Evolutionary conservation across 2,329 filamentous ascomycete species (phyloP).

Genomic region (Chaetomium strumarium): DNA sequence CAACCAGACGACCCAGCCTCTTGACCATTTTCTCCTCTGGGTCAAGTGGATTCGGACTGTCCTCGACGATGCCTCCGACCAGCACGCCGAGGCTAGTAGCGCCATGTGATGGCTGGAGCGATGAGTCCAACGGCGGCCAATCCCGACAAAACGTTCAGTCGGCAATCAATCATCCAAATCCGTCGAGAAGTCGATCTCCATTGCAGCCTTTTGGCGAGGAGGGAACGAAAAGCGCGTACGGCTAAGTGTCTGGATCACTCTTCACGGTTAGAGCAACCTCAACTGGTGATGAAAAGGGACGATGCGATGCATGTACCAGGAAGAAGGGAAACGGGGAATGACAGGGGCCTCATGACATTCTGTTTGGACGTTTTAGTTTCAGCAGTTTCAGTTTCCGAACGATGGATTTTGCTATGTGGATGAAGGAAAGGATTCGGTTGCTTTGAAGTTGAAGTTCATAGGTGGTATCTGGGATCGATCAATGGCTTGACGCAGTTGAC

Average conservation of each 20-base stretch:
- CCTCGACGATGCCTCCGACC: constrained; percentile 6
- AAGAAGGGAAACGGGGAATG: too few relatives aligned
- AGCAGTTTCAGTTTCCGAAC: background rate
- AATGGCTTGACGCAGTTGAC: background rate
- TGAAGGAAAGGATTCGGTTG: background rate
- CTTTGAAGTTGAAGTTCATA: background rate
- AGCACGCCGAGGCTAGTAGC: background rate
- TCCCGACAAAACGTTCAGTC: too few relatives aligned
- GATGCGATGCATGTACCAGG: too few relatives aligned
- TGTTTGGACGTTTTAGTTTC: background rate
- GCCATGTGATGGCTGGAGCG: background rate
- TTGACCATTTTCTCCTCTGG: constrained; percentile 16
- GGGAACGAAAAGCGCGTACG: background rate
- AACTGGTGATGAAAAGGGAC: too few relatives aligned
- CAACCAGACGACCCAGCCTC: background rate
- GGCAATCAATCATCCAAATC: too few relatives aligned
- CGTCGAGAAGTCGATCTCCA: too few relatives aligned
- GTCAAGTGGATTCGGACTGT: constrained; percentile 14
- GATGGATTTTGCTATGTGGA: background rate
- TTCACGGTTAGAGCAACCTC: too few relatives aligned
- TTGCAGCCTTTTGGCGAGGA: background rate
- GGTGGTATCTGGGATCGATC: background rate
- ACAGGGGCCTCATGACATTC: background rate
- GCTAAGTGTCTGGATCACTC: too few relatives aligned
- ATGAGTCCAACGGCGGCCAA: background rate